Percentiles rank a stretch among this genome's conserved stretches.
phyloP scores from a whole-genome alignment of 192 early-diverging fungal genomes.

The Umbelopsis vinacea region DNA sequence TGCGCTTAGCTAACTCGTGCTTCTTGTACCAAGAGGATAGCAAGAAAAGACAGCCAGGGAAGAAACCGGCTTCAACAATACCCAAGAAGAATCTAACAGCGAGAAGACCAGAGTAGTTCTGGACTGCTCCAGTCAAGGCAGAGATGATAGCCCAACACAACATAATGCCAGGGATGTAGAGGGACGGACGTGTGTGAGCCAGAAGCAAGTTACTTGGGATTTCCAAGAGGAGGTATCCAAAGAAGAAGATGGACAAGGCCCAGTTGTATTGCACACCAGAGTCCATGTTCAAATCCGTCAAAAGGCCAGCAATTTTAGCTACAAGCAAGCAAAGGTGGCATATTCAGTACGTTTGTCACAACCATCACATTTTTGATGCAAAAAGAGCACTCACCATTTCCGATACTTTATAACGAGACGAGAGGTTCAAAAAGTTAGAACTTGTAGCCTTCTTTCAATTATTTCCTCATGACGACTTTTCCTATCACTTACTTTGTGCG shows the following conservation, averaged over 20 bases:
- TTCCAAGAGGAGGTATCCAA: slow-evolving; percentile 54
- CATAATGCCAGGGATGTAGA: slow-evolving; percentile 44
- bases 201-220: slow-evolving; percentile 50
- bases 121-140: slow-evolving; percentile 37
- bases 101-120: slow-evolving; percentile 43
- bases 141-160: slow-evolving; percentile 51
- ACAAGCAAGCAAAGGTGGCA: not conserved
- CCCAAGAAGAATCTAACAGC: slow-evolving; percentile 48
- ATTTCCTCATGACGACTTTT: no score
- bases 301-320: slow-evolving; percentile 26
- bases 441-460: not conserved
- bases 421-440: not conserved
- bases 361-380: no score
- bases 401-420: not conserved
- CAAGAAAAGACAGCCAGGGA: slow-evolving; percentile 50
- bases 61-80: slow-evolving; percentile 50
- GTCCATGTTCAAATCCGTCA: slow-evolving; percentile 29
- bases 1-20: slow-evolving; percentile 39
- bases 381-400: not conserved
- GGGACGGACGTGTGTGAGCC: slow-evolving; percentile 18
- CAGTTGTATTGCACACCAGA: slow-evolving; percentile 38
- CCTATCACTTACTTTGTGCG: slow-evolving; percentile 12
- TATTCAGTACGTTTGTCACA: not conserved
- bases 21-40: slow-evolving; percentile 44
- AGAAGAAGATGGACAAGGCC: slow-evolving; percentile 50